A percentile compares a stretch with the other conserved stretches of the same genome.
Evolutionary conservation across 2,329 filamentous ascomycete species (phyloP).

Genomic region (Plectosphaerella sp.): DNA sequence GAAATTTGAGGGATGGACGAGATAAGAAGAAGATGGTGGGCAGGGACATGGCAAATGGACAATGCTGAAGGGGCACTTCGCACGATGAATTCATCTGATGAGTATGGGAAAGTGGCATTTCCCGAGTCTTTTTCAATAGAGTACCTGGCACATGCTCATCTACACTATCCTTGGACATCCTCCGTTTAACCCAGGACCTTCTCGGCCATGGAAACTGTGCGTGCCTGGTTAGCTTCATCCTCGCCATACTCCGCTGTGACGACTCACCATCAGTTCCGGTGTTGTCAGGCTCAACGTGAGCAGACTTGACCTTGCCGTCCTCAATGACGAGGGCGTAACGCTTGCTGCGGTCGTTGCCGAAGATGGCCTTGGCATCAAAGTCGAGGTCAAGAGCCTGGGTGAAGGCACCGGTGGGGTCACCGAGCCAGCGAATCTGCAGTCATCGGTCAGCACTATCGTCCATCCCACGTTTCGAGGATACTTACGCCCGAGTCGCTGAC

Average conservation of each 20-base stretch:
- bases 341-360: conserved; percentile 80
- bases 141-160: not conserved
- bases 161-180: not conserved
- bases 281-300: conserved; percentile 83
- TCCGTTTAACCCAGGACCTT: conserved; percentile 36
- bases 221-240: not conserved
- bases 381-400: conserved; percentile 77
- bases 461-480: conserved; percentile 13
- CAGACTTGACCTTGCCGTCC: conserved; percentile 77
- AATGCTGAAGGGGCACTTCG: no score
- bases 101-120: no score
- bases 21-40: no score
- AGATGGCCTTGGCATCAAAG: conserved; percentile 75
- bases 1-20: no score
- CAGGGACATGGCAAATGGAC: no score
- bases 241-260: not conserved
- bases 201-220: conserved; percentile 44
- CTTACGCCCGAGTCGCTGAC: conserved; percentile 69
- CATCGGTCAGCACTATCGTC: not conserved
- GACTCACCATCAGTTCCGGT: conserved; percentile 70
- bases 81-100: no score
- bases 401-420: conserved; percentile 74
- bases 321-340: conserved; percentile 81
- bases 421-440: conserved; percentile 80
- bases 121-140: not conserved